A percentile compares a stretch with the other conserved stretches of the same genome.
Evolutionary conservation across 495 filamentous ascomycete species (phyloP).

Genomic region (Aspergillus ellipticus): DNA sequence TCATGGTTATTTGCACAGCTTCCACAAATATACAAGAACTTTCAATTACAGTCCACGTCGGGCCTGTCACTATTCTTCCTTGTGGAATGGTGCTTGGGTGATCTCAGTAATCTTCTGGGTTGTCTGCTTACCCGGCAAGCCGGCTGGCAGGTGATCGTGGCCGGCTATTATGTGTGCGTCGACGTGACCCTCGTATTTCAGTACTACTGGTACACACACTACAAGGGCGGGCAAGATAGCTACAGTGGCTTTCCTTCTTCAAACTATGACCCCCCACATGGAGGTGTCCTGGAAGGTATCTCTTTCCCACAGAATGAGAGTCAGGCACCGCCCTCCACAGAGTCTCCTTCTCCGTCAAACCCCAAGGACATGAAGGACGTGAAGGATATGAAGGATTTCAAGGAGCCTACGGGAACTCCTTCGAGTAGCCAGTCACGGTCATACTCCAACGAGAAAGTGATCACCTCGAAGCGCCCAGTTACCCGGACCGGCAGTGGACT

Average conservation of each 20-base stretch:
- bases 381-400: slow-evolving; percentile 25
- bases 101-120: slow-evolving; percentile 64
- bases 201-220: slow-evolving; percentile 65
- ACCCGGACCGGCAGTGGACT: slow-evolving; percentile 20
- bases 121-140: slow-evolving; percentile 65
- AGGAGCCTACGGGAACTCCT: slow-evolving; percentile 19
- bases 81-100: slow-evolving; percentile 66
- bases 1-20: slow-evolving; percentile 78
- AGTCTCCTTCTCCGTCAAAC: slow-evolving; percentile 20
- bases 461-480: slow-evolving; percentile 30
- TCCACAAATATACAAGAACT: slow-evolving; percentile 72
- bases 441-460: slow-evolving; percentile 40
- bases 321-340: slow-evolving; percentile 12
- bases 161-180: slow-evolving; percentile 65
- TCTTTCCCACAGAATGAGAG: slow-evolving; percentile 21
- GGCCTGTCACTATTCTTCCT: slow-evolving; percentile 68
- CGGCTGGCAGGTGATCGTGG: slow-evolving; percentile 66
- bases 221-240: slow-evolving; percentile 36
- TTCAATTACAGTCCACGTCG: slow-evolving; percentile 59
- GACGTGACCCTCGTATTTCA: slow-evolving; percentile 60
- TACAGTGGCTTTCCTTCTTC: slow-evolving; percentile 22
- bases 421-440: slow-evolving; percentile 24
- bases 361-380: slow-evolving; percentile 14
- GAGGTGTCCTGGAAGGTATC: slow-evolving; percentile 30
- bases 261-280: slow-evolving; percentile 18